Percentiles rank a stretch among this genome's conserved stretches.
phyloP scores from a whole-genome alignment of 805 yeast species.

The Candida maltosa region DNA sequence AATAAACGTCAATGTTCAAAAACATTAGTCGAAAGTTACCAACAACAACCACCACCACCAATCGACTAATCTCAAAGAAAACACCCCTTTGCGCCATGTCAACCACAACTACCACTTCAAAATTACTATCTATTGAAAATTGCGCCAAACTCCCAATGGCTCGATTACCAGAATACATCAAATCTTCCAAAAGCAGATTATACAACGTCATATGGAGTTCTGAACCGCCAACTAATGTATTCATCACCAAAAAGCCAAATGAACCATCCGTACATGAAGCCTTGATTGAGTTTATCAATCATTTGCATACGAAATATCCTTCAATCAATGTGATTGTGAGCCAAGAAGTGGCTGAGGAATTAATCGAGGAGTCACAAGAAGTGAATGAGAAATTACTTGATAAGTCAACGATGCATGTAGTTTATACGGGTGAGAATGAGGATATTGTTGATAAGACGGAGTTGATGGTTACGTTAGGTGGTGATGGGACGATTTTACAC shows the following conservation, averaged over 20 bases:
- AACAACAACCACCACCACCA: conserved; percentile 1
- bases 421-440: conserved; percentile 57
- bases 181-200: conserved; percentile 57
- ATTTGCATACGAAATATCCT: conserved; percentile 61
- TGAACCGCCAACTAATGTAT: conserved; percentile 65
- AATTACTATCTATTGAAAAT: conserved; percentile 10
- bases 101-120: conserved; percentile 1
- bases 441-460: conserved; percentile 70
- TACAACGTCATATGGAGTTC: conserved; percentile 67
- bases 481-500: conserved; percentile 89
- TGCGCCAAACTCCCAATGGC: conserved; percentile 14
- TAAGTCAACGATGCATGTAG: conserved; percentile 10
- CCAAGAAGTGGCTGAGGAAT: conserved; percentile 70
- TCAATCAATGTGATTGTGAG: conserved; percentile 75
- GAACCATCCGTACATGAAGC: conserved; percentile 61
- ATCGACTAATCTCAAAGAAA: neutral
- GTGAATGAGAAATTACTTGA: conserved; percentile 20
- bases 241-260: conserved; percentile 85
- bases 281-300: conserved; percentile 60
- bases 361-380: conserved; percentile 26
- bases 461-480: conserved; percentile 84
- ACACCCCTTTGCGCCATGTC: conserved; percentile 1
- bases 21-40: too few species aligned
- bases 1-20: too few species aligned
- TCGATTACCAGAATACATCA: conserved; percentile 48